Evolutionary conservation across 2,329 filamentous ascomycete genomes (phyloP), one percentile per base, ranked within the genome.

Genomic region (Nemania sp.): DNA sequence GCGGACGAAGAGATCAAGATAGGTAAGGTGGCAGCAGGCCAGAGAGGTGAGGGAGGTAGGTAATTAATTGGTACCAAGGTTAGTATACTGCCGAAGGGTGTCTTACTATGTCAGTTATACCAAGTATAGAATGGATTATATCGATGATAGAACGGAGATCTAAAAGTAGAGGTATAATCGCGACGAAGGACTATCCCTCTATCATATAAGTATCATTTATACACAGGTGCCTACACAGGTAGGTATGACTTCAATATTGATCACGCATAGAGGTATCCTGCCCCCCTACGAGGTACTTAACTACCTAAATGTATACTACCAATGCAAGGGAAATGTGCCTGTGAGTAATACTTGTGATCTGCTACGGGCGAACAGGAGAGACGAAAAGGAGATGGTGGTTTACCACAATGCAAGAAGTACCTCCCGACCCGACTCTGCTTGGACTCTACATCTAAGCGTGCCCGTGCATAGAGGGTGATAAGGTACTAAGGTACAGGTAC

Each of bases 251-350:
- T 29, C 25, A 29, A 29, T 29, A 25, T 35, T 48, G 25, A 3
- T 37, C 34, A 37, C n/a, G 47, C 48, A 53, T 59, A n/a, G n/a
- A n/a, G n/a, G n/a, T n/a, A 59, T 59, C 42, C 40, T 3, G 32
- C 29, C 18, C n/a, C n/a, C n/a, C n/a, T n/a, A 39, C 48, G 7
- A 29, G 7, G 25, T 7, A 29, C n/a, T n/a, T n/a, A n/a, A n/a
- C n/a, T n/a, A n/a, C 25, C 25, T 29, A 29, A 29, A 29, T 29
- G 25, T 29, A 11, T 50, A 25, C 20, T 15, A 5, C 6, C 10
- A 18, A 5, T 32, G 39, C 13, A 54, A 47, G 42, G 21, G 25
- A 10, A n/a, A 29, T 37, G 35, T 54, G 39, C 32, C 15, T 54
- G 40, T n/a, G 21, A 53, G 18, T 13, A 50, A 20, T 37, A 18